Base-by-base conservation (phyloP, 257 asterid species). In the Anisodus tanguticus region DNA sequence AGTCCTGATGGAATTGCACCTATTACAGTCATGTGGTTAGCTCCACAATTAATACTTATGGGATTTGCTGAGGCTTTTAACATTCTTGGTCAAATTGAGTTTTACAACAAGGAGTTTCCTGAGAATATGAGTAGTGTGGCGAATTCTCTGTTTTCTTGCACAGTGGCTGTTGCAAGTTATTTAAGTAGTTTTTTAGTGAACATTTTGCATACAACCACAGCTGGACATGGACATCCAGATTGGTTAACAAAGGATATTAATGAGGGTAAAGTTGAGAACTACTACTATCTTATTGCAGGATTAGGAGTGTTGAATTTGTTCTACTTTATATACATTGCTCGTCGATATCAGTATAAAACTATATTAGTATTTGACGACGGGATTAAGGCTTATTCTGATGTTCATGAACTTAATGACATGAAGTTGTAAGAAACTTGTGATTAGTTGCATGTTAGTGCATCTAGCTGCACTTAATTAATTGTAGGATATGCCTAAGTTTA, bases 31-130 rank as follows among this genome's bases (percentile, higher is more conserved):
- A 81, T 95, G 68, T 95, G 98, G 97, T 88, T 95, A 4, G 94
- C 98, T 43, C 99, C 99, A 0, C 99, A 95, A 74, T 82, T 95
- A 35, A 88, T 95, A 2, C 88, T 95, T 39, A 94, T 95, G 98
- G 99, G 99, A 5, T 93, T 95, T 6, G 90, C 96, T 0, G 99
- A 95, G 87, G 98, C 98, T 8, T 95, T 95, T 53, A 95, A 91
- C 31, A 90, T 94, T 2, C 87, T 94, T 6, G 99, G 97, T 0
- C 99, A 95, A 62, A 92, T 95, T n/a, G 98, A 95, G 86, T 91
- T 95, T 9, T 95, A 91, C 71, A 92, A 95, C 83, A 93, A 90
- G 84, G 99, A 95, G 88, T 95, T 95, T 41, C 99, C 99, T 0
- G 97, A 93, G 49, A 91, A 84, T 51, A 91, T 94, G 98, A 90